Evolutionary conservation across 352 stramenopile genomes (phyloP), one percentile per base, ranked within the genome.

Genomic region (Plasmopara viticola): DNA sequence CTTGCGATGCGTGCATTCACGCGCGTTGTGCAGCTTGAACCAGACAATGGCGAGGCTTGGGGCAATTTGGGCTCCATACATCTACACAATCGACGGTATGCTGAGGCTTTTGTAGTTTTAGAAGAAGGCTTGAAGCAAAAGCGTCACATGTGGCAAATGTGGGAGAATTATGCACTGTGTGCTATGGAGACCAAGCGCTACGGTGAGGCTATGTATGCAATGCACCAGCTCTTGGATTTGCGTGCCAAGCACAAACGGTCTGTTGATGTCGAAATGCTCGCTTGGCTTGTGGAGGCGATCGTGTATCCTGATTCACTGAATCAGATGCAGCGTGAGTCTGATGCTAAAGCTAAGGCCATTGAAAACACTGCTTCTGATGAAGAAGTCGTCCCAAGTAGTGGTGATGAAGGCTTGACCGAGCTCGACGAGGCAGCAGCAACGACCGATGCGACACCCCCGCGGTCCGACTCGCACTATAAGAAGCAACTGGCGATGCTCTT

Each of bases 51-150:
- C 20, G 95, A 98, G 60, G 90, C 92, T 0, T 98, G 89, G 92
- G 92, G 91, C 35, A 98, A 98, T 71, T 75, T 98, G 18, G 93
- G 91, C 41, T 96, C 93, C 40, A 87, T 98, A 40, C 90, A 98
- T 62, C 74, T 98, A 59, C 77, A 70, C 39, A 78, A 87, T 39
- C 69, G 79, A 17, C 72, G 86, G 28, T 95, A 84, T 48, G 56
- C 65, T 8, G 74, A 90, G 57, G 88, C 87, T 9, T 87, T 94
- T 35, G 73, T 79, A 4, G 86, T 94, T 43, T 72, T 96, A 35
- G 60, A 82, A 53, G 79, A 95, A 39, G 86, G 79, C 35, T 70
- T 96, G 31, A 96, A 96, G 68, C 84, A 95, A 48, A 94, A 94
- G 65, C 83, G 84, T 28, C 62, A 84, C 52, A 94, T 95, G 81